Base-by-base conservation (phyloP, 2,329 filamentous ascomycete species). In the Sporothrix sp. region DNA sequence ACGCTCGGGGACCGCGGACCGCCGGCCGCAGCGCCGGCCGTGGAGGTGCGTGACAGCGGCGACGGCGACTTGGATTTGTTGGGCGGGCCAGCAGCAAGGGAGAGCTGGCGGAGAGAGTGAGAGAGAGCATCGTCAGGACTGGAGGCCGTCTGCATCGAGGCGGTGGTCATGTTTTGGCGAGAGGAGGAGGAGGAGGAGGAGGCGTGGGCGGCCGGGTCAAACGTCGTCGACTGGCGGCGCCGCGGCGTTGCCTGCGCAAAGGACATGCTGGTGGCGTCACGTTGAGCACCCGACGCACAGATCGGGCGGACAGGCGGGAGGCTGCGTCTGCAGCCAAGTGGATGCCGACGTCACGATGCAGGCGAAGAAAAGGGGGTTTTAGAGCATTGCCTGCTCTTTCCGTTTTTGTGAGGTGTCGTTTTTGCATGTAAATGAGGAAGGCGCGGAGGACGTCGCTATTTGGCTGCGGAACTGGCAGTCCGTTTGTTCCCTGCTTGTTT, bases 1-100 rank as follows among this genome's bases (percentile, higher is more conserved):
- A 67, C 62, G 39, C 54, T 65, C 7, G 73, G 68, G 5, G 68
- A 67, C n/a, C 62, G 65, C 20, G 10, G 48, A 23, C 21, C 36
- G 25, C 40, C 32, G 2, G 33, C 21, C 4, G 20, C 9, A 3
- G 38, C n/a, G 10, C 32, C 40, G 23, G 33, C 13, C 1, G 44
- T 35, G 2, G 50, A 45, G 13, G 53, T 51, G 21, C 51, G 40
- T 10, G 45, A 36, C 10, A 49, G 39, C 9, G 52, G 44, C 33
- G 49, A 49, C 7, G 57, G 48, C 39, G 54, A 46, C 20, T 49
- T 50, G 36, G 52, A 44, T 16, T 49, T 50, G 27, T 44, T 28
- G 5, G 56, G 53, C 25, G 56, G 52, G 20, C 46, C 45, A 16
- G 50, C 30, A 10, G 50, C 38, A 52, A 59, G 30, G 36, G 57